These are phyloP conservation scores for Leccinum disarticulatum DNA, from an alignment of 768 basidiomycete genomes.

Conservation along the genomic window DNA sequence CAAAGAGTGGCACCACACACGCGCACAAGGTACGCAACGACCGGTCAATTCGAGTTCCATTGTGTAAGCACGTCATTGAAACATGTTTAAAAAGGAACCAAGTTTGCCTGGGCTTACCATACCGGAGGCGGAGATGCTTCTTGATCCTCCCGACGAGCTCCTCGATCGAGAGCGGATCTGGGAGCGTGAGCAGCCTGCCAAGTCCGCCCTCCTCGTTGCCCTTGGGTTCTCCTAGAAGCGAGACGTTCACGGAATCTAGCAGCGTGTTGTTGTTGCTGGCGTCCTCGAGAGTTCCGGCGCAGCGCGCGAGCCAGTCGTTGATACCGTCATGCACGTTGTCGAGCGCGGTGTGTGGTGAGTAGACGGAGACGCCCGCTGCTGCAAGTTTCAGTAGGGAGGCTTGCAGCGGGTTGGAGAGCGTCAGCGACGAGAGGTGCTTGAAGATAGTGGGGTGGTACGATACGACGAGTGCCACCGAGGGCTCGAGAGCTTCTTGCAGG, in stretches of 20 bases:
- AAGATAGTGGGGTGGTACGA: slow-evolving; percentile 89
- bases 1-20: slow-evolving; percentile 4
- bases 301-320: slow-evolving; percentile 84
- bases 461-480: slow-evolving; percentile 65
- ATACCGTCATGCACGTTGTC: slow-evolving; percentile 84
- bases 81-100: slow-evolving; percentile 5
- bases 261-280: slow-evolving; percentile 23
- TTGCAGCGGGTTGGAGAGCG: slow-evolving; percentile 77
- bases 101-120: slow-evolving; percentile 45
- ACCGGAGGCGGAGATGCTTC: slow-evolving; percentile 54
- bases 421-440: slow-evolving; percentile 70
- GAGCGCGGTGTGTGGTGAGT: slow-evolving; percentile 84
- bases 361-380: slow-evolving; percentile 81
- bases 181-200: slow-evolving; percentile 68
- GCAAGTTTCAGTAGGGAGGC: slow-evolving; percentile 76
- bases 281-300: slow-evolving; percentile 39
- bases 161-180: slow-evolving; percentile 56
- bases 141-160: slow-evolving; percentile 70
- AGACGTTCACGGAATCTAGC: slow-evolving; percentile 24
- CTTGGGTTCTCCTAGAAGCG: slow-evolving; percentile 41
- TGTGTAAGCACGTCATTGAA: slow-evolving; percentile 14
- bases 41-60: not conserved
- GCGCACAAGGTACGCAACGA: not conserved
- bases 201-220: slow-evolving; percentile 51
- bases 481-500: slow-evolving; percentile 61